Evolutionary conservation across 2,329 filamentous ascomycete species (phyloP).

Genomic region (Alternaria sp.): DNA sequence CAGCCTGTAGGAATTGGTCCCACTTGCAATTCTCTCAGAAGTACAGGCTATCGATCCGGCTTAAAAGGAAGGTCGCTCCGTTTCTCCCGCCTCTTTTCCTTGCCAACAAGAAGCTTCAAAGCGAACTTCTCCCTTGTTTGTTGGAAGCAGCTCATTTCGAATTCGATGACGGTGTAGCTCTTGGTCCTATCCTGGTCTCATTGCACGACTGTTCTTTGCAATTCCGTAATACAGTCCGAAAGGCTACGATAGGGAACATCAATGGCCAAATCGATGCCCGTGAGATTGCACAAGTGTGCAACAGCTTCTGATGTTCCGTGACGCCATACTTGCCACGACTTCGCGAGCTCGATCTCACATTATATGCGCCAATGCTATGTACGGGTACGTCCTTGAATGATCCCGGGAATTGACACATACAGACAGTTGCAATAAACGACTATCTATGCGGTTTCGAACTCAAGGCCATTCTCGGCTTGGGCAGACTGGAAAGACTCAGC

Average conservation of each 20-base stretch:
- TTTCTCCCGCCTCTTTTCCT: slow-evolving; percentile 12
- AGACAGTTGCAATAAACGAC: not conserved
- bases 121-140: slow-evolving; percentile 1
- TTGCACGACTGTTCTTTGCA: not conserved
- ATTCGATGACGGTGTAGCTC: not conserved
- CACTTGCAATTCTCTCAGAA: not conserved
- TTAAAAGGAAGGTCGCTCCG: not conserved
- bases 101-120: slow-evolving; percentile 5
- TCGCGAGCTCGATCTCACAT: not conserved
- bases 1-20: slow-evolving; percentile 6
- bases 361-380: slow-evolving; percentile 1
- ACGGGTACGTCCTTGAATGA: not conserved
- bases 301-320: not conserved
- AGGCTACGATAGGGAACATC: not conserved
- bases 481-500: slow-evolving; percentile 3
- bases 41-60: not conserved
- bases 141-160: slow-evolving; percentile 6
- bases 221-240: not conserved
- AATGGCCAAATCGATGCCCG: not conserved
- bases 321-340: not conserved
- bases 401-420: not conserved
- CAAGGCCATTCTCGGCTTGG: not conserved
- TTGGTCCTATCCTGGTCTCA: not conserved
- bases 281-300: not conserved
- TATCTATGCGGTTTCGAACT: not conserved